Base-by-base conservation (phyloP, 2,329 filamentous ascomycete genomes). In the Colletotrichum sansevieriae region DNA sequence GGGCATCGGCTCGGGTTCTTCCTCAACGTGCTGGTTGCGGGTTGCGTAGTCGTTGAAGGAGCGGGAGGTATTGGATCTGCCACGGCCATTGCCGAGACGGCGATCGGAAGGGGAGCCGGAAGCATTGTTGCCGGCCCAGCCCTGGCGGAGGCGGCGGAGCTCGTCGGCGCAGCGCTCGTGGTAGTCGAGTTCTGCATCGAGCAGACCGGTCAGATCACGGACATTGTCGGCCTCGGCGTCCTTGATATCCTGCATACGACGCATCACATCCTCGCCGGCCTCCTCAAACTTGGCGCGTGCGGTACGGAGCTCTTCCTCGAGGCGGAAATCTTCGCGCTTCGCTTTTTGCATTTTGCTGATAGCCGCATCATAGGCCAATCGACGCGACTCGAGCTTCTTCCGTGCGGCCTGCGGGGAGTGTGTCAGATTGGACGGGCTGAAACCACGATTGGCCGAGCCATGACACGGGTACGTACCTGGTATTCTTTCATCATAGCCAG, bases 261-360 rank as follows among this genome's bases (percentile, higher is more conserved):
- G 89, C 74, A 91, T 87, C 63, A 98, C 95, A 75, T 98, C 95
- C 76, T 98, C 95, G 76, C 88, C 96, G 15, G 93, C 91, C 82
- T 98, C 96, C 77, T 98, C 96, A 76, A 97, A 98, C 81, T 98
- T 98, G 74, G 93, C 92, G 79, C 97, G 97, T 78, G 96, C 93
- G 33, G 90, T 88, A 64, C 95, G 92, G 62, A 97, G 87, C 80
- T 98, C 95, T 77, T 98, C 95, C 79, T 98, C 96, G 64, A 96
- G 87, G 71, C 94, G 88, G 82, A 96, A 97, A 78, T 98, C 95
- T 76, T 98, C 95, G 75, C 91, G 94, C 83, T 97, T 97, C 25
- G 92, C 90, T 80, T 97, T 98, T 76, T 97, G 91, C 88, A 97
- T 90, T 84, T 97, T 98, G 71, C 90, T 89, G 55, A 94, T 90